Evolutionary conservation across 805 yeast species (phyloP).

Genomic region (Saturnispora sanitii): DNA sequence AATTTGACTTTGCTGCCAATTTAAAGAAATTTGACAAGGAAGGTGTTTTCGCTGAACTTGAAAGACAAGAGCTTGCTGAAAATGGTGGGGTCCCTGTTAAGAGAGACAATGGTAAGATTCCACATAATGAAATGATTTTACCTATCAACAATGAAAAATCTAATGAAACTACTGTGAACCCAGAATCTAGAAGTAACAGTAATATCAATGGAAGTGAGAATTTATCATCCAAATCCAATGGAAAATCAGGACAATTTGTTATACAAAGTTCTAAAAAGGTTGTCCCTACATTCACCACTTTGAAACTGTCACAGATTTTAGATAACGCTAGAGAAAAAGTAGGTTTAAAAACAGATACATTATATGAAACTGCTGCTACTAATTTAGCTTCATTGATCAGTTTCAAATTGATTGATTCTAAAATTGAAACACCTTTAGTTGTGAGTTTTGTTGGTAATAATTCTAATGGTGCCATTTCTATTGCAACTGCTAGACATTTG

Average conservation of each 20-base stretch:
- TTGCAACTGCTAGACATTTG: slow-evolving; percentile 72
- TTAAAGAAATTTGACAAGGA: slow-evolving; percentile 74
- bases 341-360: slow-evolving; percentile 34
- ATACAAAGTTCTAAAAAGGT: slow-evolving; percentile 6
- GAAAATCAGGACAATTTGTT: slow-evolving; percentile 1
- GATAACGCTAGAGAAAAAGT: slow-evolving; percentile 45
- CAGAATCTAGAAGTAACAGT: background rate
- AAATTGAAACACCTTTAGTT: slow-evolving; percentile 72
- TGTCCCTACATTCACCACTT: slow-evolving; percentile 60
- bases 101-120: slow-evolving; percentile 54
- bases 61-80: slow-evolving; percentile 48
- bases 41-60: slow-evolving; percentile 69
- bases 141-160: background rate
- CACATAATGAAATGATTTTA: slow-evolving; percentile 68
- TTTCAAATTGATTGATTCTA: slow-evolving; percentile 59
- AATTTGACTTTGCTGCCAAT: slow-evolving; percentile 80
- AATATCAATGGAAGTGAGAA: background rate
- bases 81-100: slow-evolving; percentile 38
- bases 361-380: slow-evolving; percentile 60
- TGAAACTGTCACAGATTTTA: slow-evolving; percentile 72
- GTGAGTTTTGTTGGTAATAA: slow-evolving; percentile 65
- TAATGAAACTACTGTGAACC: background rate
- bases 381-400: slow-evolving; percentile 53
- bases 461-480: slow-evolving; percentile 62
- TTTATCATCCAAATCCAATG: background rate